A percentile compares a stretch with the other conserved stretches of the same genome.
These are phyloP conservation scores for Sphaerulina vaccinii DNA, from an alignment of 2,329 filamentous ascomycete genomes.

Conservation along the genomic window DNA sequence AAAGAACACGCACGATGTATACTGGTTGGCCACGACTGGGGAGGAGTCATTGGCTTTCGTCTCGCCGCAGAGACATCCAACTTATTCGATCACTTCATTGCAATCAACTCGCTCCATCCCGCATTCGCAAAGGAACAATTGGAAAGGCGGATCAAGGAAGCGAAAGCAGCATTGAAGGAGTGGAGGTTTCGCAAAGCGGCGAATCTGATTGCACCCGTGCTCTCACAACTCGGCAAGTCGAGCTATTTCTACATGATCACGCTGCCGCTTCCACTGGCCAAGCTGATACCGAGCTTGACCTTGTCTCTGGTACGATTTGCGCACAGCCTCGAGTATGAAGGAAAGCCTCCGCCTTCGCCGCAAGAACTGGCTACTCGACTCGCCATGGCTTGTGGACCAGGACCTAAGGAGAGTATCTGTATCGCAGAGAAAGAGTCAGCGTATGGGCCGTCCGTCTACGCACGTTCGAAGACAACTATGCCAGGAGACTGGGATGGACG, in stretches of 20 bases:
- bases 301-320: slow-evolving; percentile 47
- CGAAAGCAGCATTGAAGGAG: slow-evolving; percentile 11
- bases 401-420: slow-evolving; percentile 44
- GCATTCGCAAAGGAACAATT: slow-evolving; percentile 18
- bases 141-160: slow-evolving; percentile 8
- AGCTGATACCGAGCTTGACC: slow-evolving; percentile 38
- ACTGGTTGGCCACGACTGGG: slow-evolving; percentile 49
- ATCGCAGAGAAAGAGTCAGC: slow-evolving; percentile 30
- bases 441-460: slow-evolving; percentile 45
- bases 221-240: slow-evolving; percentile 50
- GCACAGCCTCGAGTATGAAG: slow-evolving; percentile 21
- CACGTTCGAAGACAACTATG: slow-evolving; percentile 37
- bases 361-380: slow-evolving; percentile 35
- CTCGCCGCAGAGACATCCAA: slow-evolving; percentile 59
- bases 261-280: slow-evolving; percentile 22
- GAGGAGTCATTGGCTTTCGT: slow-evolving; percentile 52
- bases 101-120: slow-evolving; percentile 52
- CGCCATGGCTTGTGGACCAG: slow-evolving; percentile 54
- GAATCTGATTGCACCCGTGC: slow-evolving; percentile 36
- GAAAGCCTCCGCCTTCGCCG: slow-evolving; percentile 5
- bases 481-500: slow-evolving; percentile 52
- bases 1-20: slow-evolving; percentile 37
- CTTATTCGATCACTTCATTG: slow-evolving; percentile 56
- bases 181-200: slow-evolving; percentile 9
- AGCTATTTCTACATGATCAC: slow-evolving; percentile 44